Evolutionary conservation across 305 asterid genomes (phyloP), one percentile per base, ranked within the genome.

Genomic region (Fraxinus dipetala): DNA sequence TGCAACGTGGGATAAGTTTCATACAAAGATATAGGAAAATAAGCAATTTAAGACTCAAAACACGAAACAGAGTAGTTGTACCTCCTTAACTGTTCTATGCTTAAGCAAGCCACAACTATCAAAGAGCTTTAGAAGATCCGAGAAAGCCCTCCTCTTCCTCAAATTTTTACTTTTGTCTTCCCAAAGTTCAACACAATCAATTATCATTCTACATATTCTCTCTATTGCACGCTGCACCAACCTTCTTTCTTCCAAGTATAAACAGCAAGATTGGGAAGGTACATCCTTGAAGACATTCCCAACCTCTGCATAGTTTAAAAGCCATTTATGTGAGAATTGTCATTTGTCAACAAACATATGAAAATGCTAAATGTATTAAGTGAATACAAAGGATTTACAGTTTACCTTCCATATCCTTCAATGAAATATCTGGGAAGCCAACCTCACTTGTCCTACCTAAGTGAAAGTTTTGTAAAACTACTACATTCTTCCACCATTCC

Each of bases 31-130:
- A 26, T 2, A 59, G 69, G 69, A 20, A 26, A 65, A 65, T 26
- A 10, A 70, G 43, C 75, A 30, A 16, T 31, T 4, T 70, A 70
- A 31, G 45, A 70, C 76, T 14, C 9, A 45, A 67, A 32, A 72
- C 56, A 45, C 51, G 14, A 76, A 59, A 79, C 30, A 40, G 56
- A 76, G 83, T 18, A 56, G 76, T 22, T 7, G 34, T 92, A 96
- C 99, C 98, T 91, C 92, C 43, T 83, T 54, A 20, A 83, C 78
- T 70, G 82, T 87, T 80, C 94, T 88, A 87, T 90, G 97, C 90
- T 92, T 93, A 75, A 92, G 90, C 85, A 96, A 86, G 34, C 99
- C 98, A 83, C 89, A 90, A 78, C 84, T 88, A 77, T 89, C 95
- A 85, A 96, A 94, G 79, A 90, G 90, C 85, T 89, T 90, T 26